phyloP scores from a whole-genome alignment of 768 basidiomycete species.

The Mycena galericulata region DNA sequence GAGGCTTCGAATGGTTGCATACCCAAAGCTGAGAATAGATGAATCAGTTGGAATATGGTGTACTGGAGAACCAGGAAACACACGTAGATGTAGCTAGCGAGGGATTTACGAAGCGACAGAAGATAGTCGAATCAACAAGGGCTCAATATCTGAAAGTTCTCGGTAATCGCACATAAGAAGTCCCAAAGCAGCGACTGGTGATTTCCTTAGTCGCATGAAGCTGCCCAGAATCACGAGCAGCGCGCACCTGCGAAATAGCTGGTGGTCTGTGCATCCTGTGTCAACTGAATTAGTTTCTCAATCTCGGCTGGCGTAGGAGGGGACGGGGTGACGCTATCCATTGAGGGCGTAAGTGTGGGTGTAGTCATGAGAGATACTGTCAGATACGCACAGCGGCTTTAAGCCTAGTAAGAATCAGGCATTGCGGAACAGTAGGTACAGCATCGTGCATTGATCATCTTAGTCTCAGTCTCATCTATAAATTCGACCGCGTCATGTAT shows the following conservation, averaged over 20 bases:
- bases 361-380: not conserved
- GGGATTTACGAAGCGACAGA: conserved; percentile 10
- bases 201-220: too few relatives aligned
- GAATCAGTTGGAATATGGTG: too few relatives aligned
- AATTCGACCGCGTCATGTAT: too few relatives aligned
- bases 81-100: conserved; percentile 21
- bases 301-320: conserved; percentile 5
- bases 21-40: conserved; percentile 17
- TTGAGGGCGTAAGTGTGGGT: not conserved
- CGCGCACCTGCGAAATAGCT: conserved; percentile 26
- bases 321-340: not conserved
- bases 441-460: not conserved
- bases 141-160: not conserved
- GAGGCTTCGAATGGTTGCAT: too few relatives aligned
- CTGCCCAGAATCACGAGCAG: too few relatives aligned
- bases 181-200: conserved; percentile 16
- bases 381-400: not conserved
- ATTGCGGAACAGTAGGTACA: not conserved
- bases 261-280: conserved; percentile 19
- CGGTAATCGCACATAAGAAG: conserved; percentile 14
- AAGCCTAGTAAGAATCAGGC: not conserved
- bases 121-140: too few relatives aligned
- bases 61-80: too few relatives aligned
- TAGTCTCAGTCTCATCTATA: too few relatives aligned
- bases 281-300: conserved; percentile 1